Base-by-base conservation (phyloP, 495 filamentous ascomycete genomes). In the Aspergillus funiculosus region DNA sequence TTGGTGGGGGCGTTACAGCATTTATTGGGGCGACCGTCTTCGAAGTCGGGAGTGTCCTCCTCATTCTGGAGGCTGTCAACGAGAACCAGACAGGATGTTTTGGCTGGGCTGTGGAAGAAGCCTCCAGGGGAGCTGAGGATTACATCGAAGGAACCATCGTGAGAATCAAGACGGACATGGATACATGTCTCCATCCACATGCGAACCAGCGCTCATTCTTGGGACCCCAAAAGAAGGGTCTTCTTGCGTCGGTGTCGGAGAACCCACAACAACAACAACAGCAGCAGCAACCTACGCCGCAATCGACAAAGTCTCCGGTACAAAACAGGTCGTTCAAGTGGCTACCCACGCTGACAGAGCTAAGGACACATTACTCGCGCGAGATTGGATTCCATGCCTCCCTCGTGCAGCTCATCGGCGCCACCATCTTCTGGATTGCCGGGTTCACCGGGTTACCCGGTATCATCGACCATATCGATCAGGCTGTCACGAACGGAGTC, bases 1-100 rank as follows among this genome's bases (percentile, higher is more conserved):
- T 57, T 29, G 81, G 71, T 5, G 78, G 80, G 4, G 84, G 84
- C 8, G 71, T 83, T 6, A 81, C 77, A 0, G 82, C 77, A 4
- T 82, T 86, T 48, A 71, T 86, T 19, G 83, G 84, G n/a, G 79
- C 79, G 1, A 83, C 80, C 0, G 62, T 87, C 3, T 86, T 87
- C 56, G 80, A 83, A 53, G 43, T 85, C 13, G 83, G 82, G 0
- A 79, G 75, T 46, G 59, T 87, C 0, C 56, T 87, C 17, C 61
- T 87, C 10, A 69, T 87, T 53, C 58, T 84, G 3, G 85, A 89
- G 55, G 83, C 82, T 7, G 67, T 86, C 4, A 86, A 87, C 59
- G 80, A 80, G 44, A 80, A 81, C 43, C 62, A 75, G 13, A 64
- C 74, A 0, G 79, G 77, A 9, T 87, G 83, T 57, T 86, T 87